phyloP scores from a whole-genome alignment of 176 grass and related monocot species.

The Areca catechu region DNA sequence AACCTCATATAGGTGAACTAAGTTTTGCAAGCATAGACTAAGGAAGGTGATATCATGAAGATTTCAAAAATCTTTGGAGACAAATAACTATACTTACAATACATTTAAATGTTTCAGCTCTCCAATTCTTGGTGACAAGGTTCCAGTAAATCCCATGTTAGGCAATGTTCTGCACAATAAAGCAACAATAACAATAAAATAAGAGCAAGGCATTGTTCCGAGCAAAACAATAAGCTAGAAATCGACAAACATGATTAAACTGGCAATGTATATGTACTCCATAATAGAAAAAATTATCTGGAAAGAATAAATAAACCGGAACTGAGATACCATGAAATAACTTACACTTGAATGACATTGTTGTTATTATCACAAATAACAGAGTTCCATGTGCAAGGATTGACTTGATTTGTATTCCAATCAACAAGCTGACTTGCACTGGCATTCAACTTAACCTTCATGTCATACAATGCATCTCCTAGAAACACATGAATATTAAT shows the following conservation, averaged over 20 bases:
- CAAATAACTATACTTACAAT: conserved; percentile 48
- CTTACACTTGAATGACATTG: conserved; percentile 84
- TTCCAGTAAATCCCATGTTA: conserved; percentile 85
- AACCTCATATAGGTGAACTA: too few species aligned
- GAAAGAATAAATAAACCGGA: too few species aligned
- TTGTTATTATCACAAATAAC: conserved; percentile 78
- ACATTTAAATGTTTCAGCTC: conserved; percentile 72
- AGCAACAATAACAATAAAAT: conserved; percentile 7
- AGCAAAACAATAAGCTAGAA: too few species aligned
- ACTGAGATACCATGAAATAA: conserved; percentile 3
- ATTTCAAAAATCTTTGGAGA: too few species aligned
- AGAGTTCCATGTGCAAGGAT: conserved; percentile 45
- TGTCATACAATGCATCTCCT: conserved; percentile 4
- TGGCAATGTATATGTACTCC: too few species aligned
- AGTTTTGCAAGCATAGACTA: too few species aligned
- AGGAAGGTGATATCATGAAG: too few species aligned
- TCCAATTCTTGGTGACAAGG: conserved; percentile 81
- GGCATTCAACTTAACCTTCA: conserved; percentile 15
- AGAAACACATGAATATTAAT: too few species aligned
- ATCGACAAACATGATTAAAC: too few species aligned
- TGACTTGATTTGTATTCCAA: conserved; percentile 56
- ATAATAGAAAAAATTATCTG: too few species aligned
- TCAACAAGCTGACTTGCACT: conserved; percentile 51
- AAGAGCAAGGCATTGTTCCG: neutral
- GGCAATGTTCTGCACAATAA: conserved; percentile 66